Conservation (phyloP, 768 basidiomycete species). For the Pisolithus microcarpus region DNA sequence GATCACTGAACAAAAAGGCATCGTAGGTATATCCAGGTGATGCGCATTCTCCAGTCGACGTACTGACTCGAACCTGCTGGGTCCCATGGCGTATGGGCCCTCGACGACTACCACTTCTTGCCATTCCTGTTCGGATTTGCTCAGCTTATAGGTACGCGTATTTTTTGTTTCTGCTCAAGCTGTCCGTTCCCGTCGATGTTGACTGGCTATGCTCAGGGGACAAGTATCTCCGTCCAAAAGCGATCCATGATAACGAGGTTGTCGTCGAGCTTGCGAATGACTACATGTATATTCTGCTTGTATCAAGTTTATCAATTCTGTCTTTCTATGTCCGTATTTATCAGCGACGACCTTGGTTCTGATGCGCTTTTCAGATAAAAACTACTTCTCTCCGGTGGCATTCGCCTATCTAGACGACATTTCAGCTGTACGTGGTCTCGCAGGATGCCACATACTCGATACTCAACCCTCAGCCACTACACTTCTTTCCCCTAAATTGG, state of each 20-base stretch:
- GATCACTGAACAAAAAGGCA: background rate
- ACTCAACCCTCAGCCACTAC: no score
- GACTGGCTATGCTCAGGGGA: slow-evolving; percentile 46
- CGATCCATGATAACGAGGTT: slow-evolving; percentile 86
- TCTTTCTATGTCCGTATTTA: slow-evolving; percentile 20
- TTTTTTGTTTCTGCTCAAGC: slow-evolving; percentile 1
- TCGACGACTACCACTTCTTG: slow-evolving; percentile 95
- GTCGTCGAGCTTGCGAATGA: slow-evolving; percentile 87
- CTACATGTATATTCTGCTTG: slow-evolving; percentile 99
- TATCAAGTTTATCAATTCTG: slow-evolving; percentile 93
- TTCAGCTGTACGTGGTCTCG: slow-evolving; percentile 49
- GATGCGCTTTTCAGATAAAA: slow-evolving; percentile 58
- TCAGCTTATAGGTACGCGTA: slow-evolving; percentile 53
- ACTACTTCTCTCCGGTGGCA: slow-evolving; percentile 96
- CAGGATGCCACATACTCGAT: background rate
- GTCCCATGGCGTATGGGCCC: slow-evolving; percentile 97
- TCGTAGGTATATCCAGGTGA: slow-evolving; percentile 61
- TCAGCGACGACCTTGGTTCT: background rate
- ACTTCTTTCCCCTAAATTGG: background rate
- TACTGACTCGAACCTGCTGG: slow-evolving; percentile 99
- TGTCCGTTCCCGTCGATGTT: background rate
- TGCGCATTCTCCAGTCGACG: slow-evolving; percentile 82
- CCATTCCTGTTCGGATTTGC: slow-evolving; percentile 85
- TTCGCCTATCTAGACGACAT: slow-evolving; percentile 98
- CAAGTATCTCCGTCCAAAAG: slow-evolving; percentile 84